Evolutionary conservation across 2,329 filamentous ascomycete genomes (phyloP).

Genomic region (Colletotrichum lini): DNA sequence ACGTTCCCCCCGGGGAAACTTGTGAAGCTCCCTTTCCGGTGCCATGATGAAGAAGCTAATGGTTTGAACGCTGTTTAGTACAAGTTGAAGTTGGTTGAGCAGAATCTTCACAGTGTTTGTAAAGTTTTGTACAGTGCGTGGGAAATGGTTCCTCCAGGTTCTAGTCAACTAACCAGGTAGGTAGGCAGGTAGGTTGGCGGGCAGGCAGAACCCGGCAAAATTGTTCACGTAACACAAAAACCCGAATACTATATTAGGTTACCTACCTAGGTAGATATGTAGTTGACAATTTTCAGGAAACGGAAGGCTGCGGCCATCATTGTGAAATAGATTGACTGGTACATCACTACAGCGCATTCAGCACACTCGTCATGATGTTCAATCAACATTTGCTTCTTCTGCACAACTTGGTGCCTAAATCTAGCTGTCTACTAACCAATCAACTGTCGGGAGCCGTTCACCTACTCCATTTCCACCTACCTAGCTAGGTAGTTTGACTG

Average conservation of each 20-base stretch:
- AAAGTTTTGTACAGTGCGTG: constrained; percentile 24
- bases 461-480: background rate
- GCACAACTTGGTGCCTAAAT: background rate
- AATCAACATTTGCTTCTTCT: too few relatives aligned
- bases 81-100: background rate
- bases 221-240: background rate
- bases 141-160: background rate
- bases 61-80: background rate
- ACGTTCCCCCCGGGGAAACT: constrained; percentile 66
- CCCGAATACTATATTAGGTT: background rate
- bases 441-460: too few relatives aligned
- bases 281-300: background rate
- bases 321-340: background rate
- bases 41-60: constrained; percentile 52
- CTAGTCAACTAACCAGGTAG: background rate
- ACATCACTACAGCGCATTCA: too few relatives aligned
- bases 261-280: too few relatives aligned
- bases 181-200: too few relatives aligned
- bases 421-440: too few relatives aligned
- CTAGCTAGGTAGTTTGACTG: too few relatives aligned
- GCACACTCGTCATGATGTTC: background rate
- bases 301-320: background rate
- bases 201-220: constrained; percentile 7
- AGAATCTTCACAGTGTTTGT: constrained; percentile 18
- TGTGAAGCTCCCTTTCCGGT: constrained; percentile 60